Conservation (phyloP, 163 green algal genomes). For the Chloroidium sp. region DNA sequence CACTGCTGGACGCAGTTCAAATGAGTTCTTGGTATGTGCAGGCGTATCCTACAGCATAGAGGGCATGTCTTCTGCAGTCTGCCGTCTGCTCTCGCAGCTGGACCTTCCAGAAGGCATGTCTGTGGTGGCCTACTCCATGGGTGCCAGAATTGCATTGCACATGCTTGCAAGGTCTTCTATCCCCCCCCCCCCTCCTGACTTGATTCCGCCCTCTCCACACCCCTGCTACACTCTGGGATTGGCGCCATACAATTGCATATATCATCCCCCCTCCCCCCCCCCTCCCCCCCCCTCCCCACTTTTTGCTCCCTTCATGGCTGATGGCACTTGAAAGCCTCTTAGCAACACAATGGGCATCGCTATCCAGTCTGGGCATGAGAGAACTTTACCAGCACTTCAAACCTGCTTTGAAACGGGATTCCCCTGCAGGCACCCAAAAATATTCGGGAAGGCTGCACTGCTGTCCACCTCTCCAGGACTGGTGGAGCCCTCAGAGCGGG, state of each 20-base stretch:
- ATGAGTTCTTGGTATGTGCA: not conserved
- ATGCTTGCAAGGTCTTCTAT: constrained; percentile 5
- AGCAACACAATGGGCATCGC: too few relatives aligned
- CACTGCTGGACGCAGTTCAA: not conserved
- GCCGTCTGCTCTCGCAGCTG: constrained; percentile 16
- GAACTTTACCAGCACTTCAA: too few relatives aligned
- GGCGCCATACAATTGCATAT: too few relatives aligned
- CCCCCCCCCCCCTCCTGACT: too few relatives aligned
- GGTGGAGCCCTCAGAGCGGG: not conserved
- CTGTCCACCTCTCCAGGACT: not conserved
- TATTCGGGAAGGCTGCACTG: not conserved
- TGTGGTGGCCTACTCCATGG: constrained; percentile 82
- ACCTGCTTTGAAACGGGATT: not conserved
- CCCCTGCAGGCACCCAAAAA: too few relatives aligned
- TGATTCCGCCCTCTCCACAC: too few relatives aligned
- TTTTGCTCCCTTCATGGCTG: too few relatives aligned
- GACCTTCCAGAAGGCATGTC: constrained; percentile 12
- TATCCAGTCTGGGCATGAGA: too few relatives aligned
- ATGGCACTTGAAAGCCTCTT: too few relatives aligned
- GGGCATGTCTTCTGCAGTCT: constrained; percentile 21
- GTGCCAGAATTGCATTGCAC: constrained; percentile 62
- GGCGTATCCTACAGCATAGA: constrained; percentile 12
- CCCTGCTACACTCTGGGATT: too few relatives aligned
- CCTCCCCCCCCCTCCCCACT: too few relatives aligned
- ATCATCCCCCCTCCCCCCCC: too few relatives aligned